These are phyloP conservation scores for Durio zibethinus DNA, from an alignment of 345 rosid species.

Conservation along the genomic window DNA sequence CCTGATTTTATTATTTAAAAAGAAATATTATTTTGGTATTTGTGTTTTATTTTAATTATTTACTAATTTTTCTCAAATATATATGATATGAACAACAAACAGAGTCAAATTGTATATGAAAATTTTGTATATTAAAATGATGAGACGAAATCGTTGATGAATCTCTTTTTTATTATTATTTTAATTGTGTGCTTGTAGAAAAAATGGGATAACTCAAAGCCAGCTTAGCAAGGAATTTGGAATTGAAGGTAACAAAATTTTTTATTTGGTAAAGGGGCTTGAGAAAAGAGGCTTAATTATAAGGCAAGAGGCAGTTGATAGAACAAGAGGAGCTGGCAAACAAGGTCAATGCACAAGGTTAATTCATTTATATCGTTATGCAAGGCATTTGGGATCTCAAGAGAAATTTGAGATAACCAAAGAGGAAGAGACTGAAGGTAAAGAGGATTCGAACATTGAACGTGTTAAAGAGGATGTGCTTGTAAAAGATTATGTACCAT, in stretches of 20 bases:
- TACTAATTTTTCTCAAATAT: not conserved
- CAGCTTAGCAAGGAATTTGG: conserved; percentile 68
- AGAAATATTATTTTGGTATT: not conserved
- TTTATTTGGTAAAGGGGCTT: conserved; percentile 52
- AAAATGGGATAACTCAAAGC: conserved; percentile 68
- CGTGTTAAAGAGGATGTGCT: conserved; percentile 48
- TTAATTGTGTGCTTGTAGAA: conserved; percentile 32
- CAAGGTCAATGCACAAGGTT: conserved; percentile 60
- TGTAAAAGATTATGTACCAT: conserved; percentile 67
- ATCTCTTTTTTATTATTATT: not conserved
- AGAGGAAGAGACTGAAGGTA: conserved; percentile 36
- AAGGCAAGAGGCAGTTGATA: conserved; percentile 67
- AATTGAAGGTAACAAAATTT: conserved; percentile 55
- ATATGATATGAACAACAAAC: not conserved
- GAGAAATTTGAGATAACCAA: conserved; percentile 66
- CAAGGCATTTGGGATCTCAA: conserved; percentile 64
- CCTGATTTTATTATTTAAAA: not conserved
- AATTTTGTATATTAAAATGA: not conserved
- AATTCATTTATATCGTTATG: conserved; percentile 62
- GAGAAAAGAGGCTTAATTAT: conserved; percentile 66
- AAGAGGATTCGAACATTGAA: conserved; percentile 32
- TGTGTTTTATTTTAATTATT: not conserved
- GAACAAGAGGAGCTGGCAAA: conserved; percentile 50
- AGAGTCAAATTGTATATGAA: not conserved
- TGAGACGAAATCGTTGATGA: not conserved